These are phyloP conservation scores for Gynandropsis gynandra DNA, from an alignment of 345 rosid species.

Conservation along the genomic window DNA sequence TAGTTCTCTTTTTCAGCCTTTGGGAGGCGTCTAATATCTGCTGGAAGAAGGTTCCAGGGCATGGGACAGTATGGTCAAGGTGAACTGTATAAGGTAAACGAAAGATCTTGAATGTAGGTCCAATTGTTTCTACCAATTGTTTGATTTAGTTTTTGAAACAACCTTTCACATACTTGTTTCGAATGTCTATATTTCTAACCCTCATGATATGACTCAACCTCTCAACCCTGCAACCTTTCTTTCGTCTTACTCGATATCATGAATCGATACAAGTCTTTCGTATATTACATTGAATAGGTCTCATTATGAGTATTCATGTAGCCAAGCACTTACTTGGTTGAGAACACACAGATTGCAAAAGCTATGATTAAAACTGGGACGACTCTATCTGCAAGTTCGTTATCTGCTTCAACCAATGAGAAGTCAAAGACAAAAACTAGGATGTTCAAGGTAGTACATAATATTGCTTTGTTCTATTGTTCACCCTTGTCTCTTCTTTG, in stretches of 20 bases:
- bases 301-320: background rate
- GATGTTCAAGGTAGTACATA: constrained; percentile 60
- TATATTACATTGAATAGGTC: too few species aligned
- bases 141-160: background rate
- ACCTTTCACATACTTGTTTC: constrained; percentile 1
- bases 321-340: constrained; percentile 6
- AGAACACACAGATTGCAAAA: constrained; percentile 58
- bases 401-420: constrained; percentile 28
- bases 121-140: constrained; percentile 17
- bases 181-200: background rate
- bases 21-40: constrained; percentile 69
- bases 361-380: constrained; percentile 65
- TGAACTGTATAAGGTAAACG: constrained; percentile 70
- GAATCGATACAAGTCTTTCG: too few species aligned
- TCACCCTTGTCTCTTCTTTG: background rate
- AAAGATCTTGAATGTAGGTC: constrained; percentile 15
- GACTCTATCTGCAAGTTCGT: constrained; percentile 42
- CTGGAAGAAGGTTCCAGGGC: constrained; percentile 80
- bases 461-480: background rate
- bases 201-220: too few species aligned
- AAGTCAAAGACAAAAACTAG: constrained; percentile 39
- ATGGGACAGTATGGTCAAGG: constrained; percentile 97
- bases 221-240: too few species aligned
- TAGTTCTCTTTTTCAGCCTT: constrained; percentile 49
- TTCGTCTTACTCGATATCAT: background rate